Base-by-base conservation (phyloP, 257 asterid genomes). In the Scutellaria minor region DNA sequence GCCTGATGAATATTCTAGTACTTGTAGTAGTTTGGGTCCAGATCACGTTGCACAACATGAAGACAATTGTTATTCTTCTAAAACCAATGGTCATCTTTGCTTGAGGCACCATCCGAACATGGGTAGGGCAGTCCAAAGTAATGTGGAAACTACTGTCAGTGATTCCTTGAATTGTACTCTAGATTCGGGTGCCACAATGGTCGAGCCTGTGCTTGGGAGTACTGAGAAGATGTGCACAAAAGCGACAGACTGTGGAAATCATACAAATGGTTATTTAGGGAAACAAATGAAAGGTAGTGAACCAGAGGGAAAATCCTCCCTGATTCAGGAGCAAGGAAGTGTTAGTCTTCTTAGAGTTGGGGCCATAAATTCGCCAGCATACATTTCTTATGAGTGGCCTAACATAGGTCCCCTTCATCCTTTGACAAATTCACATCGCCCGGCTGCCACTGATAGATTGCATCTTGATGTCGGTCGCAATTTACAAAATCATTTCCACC, bases 391-490 rank as follows among this genome's bases (percentile, higher is more conserved):
- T 55, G 99, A 95, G 75, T 95, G 99, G 99, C 99, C 99, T 62
- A 89, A 79, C 77, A 68, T 89, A 78, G 87, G 85, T 71, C 90
- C 95, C 52, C 44, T 78, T 78, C 90, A 87, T 79, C 87, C 88
- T 72, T 83, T 77, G 22, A 72, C 79, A 69, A 85, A 77, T 73
- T 66, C 89, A 27, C 87, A 86, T 86, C 92, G 83, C 63, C 99
- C 99, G 52, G 89, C 97, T 53, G 89, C 99, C 71, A 86, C 98
- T 57, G 99, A 92, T 77, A 87, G 99, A 83, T 82, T 95, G 88
- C 98, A 95, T 85, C 95, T 95, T 71, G 99, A 95, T 80, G 96
- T 92, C 81, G 97, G 97, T 77, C 87, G 87, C 83, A 88, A 90
- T 84, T 88, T 95, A 93, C 91, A 92, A 76, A 88, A 80, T 76